Base-by-base conservation (phyloP, 208 protist species). In the Strigomonas culicis region DNA sequence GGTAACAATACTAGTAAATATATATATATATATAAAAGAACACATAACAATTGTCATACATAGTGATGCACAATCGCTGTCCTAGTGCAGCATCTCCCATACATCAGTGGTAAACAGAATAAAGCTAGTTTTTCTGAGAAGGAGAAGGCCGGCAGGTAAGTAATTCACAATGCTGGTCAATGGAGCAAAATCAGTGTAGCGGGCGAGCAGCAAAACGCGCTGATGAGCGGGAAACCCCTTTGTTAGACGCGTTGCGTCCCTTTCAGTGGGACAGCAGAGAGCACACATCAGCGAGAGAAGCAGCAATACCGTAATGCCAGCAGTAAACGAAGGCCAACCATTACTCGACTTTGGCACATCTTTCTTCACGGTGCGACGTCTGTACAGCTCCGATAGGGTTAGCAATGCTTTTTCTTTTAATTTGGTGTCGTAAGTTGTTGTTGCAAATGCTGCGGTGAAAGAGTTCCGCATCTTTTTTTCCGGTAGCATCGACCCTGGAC, bases 401-500 rank as follows among this genome's bases (percentile, higher is more conserved):
- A 55, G 7, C 13, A 55, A 10, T 10, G 11, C 17, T 10, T 27
- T 13, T n/a, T 39, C n/a, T 10, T 62, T 56, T 8, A 74, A 53
- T 1, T 1, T n/a, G 22, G 52, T 78, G 27, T 24, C 21, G 51
- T 74, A 73, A 22, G 70, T 52, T 7, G 22, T 52, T 4, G 52
- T 34, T 24, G 68, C 63, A 15, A 59, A 17, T 39, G 63, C 53
- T 34, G 65, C 39, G 43, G 43, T 63, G 59, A 55, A 68, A 31
- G 31, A 36, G 19, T 11, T 43, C 22, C 68, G 65, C 6, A 50
- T 13, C 10, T 64, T 66, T 44, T 50, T 34, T 19, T 55, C 11
- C 7, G 77, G 77, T 4, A 74, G 22, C 61, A 83, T 66, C 30
- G 66, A 43, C 17, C 43, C 30, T 13, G 77, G 74, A 10, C 77